These are phyloP conservation scores for Lactarius indigo DNA, from an alignment of 768 basidiomycete genomes.

Conservation along the genomic window DNA sequence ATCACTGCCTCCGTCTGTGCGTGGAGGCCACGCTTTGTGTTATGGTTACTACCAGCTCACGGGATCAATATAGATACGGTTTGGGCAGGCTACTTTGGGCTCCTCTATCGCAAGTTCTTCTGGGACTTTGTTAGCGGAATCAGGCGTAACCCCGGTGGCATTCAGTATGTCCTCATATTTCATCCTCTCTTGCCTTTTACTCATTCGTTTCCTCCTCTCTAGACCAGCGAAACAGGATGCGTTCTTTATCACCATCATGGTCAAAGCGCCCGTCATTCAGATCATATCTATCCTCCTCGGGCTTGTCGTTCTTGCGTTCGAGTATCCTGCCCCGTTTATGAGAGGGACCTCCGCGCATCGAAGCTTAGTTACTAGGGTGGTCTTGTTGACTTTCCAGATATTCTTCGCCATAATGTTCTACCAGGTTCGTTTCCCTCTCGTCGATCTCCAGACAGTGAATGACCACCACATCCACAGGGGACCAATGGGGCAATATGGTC, in stretches of 20 bases:
- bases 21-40: conserved; percentile 33
- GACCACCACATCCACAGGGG: conserved; percentile 46
- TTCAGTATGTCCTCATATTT: conserved; percentile 55
- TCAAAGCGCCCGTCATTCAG: conserved; percentile 74
- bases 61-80: conserved; percentile 52
- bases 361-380: conserved; percentile 58
- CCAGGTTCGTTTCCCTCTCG: conserved; percentile 49
- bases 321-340: conserved; percentile 62
- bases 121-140: conserved; percentile 91
- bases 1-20: conserved; percentile 70
- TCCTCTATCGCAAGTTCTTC: conserved; percentile 91
- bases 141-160: conserved; percentile 71
- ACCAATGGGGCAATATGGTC: conserved; percentile 83
- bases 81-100: conserved; percentile 78
- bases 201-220: conserved; percentile 45
- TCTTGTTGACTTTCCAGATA: conserved; percentile 60
- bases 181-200: neutral
- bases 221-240: conserved; percentile 31
- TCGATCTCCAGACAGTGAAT: neutral
- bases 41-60: neutral
- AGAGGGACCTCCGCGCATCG: conserved; percentile 59
- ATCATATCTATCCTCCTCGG: conserved; percentile 61
- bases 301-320: conserved; percentile 57
- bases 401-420: conserved; percentile 68
- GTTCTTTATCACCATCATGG: conserved; percentile 69